These are phyloP conservation scores for Periconia macrospinosa DNA, from an alignment of 2,329 filamentous ascomycete genomes.

Conservation along the genomic window DNA sequence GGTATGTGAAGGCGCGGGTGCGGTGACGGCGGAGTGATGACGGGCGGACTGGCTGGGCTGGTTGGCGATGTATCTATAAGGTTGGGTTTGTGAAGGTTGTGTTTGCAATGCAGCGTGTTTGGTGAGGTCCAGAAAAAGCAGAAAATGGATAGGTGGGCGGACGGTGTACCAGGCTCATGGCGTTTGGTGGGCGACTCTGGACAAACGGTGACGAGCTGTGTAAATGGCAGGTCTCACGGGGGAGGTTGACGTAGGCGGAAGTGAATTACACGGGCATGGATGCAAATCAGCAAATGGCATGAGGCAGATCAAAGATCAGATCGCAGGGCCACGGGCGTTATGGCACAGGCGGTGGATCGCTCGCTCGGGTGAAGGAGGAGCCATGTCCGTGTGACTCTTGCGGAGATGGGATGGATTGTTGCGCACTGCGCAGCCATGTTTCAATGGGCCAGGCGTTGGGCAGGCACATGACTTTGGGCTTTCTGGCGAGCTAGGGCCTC, in stretches of 20 bases:
- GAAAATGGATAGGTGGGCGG: constrained; percentile 21
- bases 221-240: constrained; percentile 14
- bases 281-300: background rate
- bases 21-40: background rate
- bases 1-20: background rate
- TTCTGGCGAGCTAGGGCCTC: background rate
- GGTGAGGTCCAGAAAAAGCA: constrained; percentile 12
- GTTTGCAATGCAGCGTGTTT: constrained; percentile 6
- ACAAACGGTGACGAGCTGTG: constrained; percentile 12
- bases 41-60: too few species aligned
- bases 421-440: background rate
- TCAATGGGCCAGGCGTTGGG: background rate
- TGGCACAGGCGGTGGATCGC: constrained; percentile 29
- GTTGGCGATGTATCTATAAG: too few species aligned
- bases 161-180: constrained; percentile 31
- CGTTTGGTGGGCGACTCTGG: constrained; percentile 17
- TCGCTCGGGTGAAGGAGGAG: constrained; percentile 24
- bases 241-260: constrained; percentile 11
- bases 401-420: background rate
- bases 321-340: constrained; percentile 9
- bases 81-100: constrained; percentile 1
- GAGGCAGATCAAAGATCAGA: background rate
- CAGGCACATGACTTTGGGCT: background rate
- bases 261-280: constrained; percentile 21
- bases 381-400: constrained; percentile 21